Evolutionary conservation across 2,329 filamentous ascomycete genomes (phyloP).

Genomic region (Cytospora chrysosperma): DNA sequence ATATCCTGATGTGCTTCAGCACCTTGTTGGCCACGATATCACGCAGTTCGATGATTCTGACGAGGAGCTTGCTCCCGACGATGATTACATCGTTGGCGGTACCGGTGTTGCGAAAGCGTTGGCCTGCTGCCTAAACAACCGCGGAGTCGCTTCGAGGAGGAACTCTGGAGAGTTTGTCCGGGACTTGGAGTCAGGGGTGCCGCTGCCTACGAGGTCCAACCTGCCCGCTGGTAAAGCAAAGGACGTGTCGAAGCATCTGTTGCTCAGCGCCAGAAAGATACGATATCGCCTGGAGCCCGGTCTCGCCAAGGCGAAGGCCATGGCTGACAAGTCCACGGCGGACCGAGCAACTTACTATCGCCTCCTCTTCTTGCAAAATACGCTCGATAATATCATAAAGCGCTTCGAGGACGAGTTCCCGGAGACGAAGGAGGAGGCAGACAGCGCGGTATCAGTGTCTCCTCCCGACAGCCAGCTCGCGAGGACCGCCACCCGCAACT

Average conservation of each 20-base stretch:
- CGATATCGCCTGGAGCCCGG: conserved; percentile 79
- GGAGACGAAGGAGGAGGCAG: conserved; percentile 63
- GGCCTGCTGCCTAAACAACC: conserved; percentile 84
- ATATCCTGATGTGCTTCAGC: conserved; percentile 79
- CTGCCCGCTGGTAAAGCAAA: conserved; percentile 66
- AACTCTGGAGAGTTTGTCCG: conserved; percentile 53
- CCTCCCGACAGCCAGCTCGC: conserved; percentile 29
- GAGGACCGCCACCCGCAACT: conserved; percentile 29
- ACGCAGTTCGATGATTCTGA: conserved; percentile 48
- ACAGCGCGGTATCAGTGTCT: conserved; percentile 33
- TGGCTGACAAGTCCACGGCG: conserved; percentile 52
- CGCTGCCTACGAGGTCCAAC: conserved; percentile 39
- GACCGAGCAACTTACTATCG: conserved; percentile 72
- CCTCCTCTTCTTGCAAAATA: conserved; percentile 83
- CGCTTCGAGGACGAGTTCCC: conserved; percentile 97
- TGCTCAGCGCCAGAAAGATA: conserved; percentile 87
- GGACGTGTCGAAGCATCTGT: conserved; percentile 88
- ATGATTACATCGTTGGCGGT: conserved; percentile 94
- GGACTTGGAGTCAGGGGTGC: conserved; percentile 51
- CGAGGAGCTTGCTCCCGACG: conserved; percentile 73
- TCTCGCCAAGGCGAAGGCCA: conserved; percentile 69
- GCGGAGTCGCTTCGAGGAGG: conserved; percentile 61
- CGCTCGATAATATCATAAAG: conserved; percentile 85
- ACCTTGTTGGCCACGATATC: conserved; percentile 74
- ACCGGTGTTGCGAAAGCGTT: conserved; percentile 94